phyloP scores from a whole-genome alignment of 495 filamentous ascomycete species.

The Neurospora sp. region DNA sequence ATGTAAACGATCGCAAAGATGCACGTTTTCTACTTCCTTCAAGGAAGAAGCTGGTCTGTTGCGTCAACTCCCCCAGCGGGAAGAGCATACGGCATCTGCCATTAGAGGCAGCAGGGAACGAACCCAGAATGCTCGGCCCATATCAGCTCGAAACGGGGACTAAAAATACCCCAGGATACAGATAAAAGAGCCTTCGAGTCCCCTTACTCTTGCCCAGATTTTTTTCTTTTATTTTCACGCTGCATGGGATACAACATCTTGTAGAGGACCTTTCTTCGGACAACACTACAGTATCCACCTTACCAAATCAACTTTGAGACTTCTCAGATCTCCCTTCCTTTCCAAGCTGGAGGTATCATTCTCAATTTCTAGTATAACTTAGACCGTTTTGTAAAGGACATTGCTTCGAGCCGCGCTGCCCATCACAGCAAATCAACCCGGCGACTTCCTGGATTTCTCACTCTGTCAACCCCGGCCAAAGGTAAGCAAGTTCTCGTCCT shows the following conservation, averaged over 20 bases:
- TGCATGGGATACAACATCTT: background rate
- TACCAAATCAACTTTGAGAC: background rate
- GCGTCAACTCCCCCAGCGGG: background rate
- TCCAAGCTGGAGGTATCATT: no score
- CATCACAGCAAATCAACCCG: background rate
- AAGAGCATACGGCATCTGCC: background rate
- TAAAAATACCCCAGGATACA: fast-evolving
- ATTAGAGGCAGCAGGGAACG: background rate
- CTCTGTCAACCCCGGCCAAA: background rate
- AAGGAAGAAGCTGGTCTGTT: background rate
- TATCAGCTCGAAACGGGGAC: background rate
- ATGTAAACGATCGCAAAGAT: background rate
- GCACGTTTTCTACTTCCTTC: background rate
- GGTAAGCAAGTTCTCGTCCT: background rate
- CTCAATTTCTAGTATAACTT: no score
- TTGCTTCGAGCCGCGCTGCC: background rate
- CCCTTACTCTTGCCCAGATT: background rate
- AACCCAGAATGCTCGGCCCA: background rate
- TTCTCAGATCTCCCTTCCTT: no score
- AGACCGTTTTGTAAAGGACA: background rate
- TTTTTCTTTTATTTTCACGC: background rate
- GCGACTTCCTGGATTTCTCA: background rate
- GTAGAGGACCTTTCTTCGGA: background rate
- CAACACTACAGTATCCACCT: no score
- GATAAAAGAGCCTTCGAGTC: background rate